Evolutionary conservation across 2,329 filamentous ascomycete genomes (phyloP), one percentile per base, ranked within the genome.

Genomic region (Whalleya microplaca): DNA sequence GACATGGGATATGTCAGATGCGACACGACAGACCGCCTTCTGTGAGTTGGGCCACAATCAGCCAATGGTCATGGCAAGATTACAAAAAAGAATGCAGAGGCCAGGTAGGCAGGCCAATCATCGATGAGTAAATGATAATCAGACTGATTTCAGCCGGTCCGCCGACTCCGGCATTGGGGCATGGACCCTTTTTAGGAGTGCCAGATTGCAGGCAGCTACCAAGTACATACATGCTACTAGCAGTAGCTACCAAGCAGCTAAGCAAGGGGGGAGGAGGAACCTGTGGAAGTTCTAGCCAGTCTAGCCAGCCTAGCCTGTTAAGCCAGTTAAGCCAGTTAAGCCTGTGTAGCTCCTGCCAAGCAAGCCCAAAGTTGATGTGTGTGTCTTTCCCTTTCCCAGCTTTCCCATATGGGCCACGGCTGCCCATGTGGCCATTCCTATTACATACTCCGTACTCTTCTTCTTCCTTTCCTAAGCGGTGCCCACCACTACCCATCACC

Each of bases 101-200:
- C 23, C 32, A 37, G 10, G 32, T 37, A 16, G 32, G 18, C 19
- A 23, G 40, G 47, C 64, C 64, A 66, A 66, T 66, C 18, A 55
- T 2, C 48, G 23, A 4, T 4, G 18, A n/a, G 55, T 53, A 42
- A 66, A 66, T 66, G 48, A 64, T 66, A 66, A 66, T 66, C 62
- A 42, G 52, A 53, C 59, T 23, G 45, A 59, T 51, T 40, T 66
- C 56, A 66, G 41, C 59, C 62, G 59, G 60, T 45, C 47, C 44
- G 59, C 61, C 63, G 57, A 65, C 51, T 29, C 53, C 61, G 60
- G 58, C 45, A 41, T 43, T 16, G 27, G 32, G 32, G 59, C 51
- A 59, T 45, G 51, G 52, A 40, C 37, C 16, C 41, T 29, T 55
- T 37, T 46, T 56, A 5, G 5, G 10, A 37, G 55, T 55, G 57